Percentiles rank a stretch among this genome's conserved stretches.
phyloP scores from a whole-genome alignment of 768 basidiomycete species.

The Lentinus tigrinus region DNA sequence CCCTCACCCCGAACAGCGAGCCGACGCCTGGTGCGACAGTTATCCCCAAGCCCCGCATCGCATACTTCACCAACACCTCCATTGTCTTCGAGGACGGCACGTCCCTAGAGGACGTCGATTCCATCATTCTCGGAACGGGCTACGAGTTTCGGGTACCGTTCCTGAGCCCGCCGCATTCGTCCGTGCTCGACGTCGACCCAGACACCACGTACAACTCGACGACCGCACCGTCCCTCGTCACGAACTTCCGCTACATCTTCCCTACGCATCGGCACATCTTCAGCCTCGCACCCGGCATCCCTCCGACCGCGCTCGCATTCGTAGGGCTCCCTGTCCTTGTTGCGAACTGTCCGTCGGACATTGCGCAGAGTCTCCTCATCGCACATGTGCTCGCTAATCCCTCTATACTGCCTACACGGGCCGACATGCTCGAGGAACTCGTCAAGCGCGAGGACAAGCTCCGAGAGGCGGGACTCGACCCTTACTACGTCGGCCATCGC shows the following conservation, averaged over 20 bases:
- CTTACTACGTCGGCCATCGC: constrained; percentile 47
- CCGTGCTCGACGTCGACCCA: constrained; percentile 21
- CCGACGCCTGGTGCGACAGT: constrained; percentile 24
- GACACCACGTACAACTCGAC: constrained; percentile 20
- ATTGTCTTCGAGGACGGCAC: constrained; percentile 51
- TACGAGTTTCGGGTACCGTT: constrained; percentile 56
- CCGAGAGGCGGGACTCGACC: constrained; percentile 45
- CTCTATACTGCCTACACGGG: constrained; percentile 39
- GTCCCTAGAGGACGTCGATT: constrained; percentile 37
- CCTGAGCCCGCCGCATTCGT: constrained; percentile 28
- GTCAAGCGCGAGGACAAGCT: constrained; percentile 40
- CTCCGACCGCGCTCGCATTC: constrained; percentile 53
- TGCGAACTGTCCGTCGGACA: constrained; percentile 47
- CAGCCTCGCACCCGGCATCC: constrained; percentile 45
- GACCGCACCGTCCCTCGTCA: constrained; percentile 34
- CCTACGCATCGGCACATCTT: constrained; percentile 55
- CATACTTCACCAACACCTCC: constrained; percentile 43
- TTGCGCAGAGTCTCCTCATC: constrained; percentile 49
- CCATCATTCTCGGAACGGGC: constrained; percentile 53
- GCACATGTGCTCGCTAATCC: constrained; percentile 45
- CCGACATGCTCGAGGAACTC: constrained; percentile 40
- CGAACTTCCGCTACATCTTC: constrained; percentile 53
- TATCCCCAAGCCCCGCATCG: constrained; percentile 41
- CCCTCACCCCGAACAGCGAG: constrained; percentile 26
- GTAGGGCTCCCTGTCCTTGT: constrained; percentile 50